Evolutionary conservation across 805 yeast genomes (phyloP), one percentile per base, ranked within the genome.

Genomic region (Wickerhamomyces bisporus): DNA sequence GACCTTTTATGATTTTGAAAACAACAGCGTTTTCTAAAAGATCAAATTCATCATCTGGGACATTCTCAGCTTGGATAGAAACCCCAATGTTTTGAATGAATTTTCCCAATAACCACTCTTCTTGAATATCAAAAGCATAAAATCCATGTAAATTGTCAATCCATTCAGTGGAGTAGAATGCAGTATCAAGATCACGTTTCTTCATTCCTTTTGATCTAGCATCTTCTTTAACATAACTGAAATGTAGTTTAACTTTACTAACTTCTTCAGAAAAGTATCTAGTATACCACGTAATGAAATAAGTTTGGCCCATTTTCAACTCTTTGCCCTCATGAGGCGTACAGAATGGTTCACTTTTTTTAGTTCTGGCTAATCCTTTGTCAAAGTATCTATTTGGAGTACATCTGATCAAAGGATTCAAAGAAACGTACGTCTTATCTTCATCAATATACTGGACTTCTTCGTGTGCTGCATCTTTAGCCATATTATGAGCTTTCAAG

Each of bases 371-470:
- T 26, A 66, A 42, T 8, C 89, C 91, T 54, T 79, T 81, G 48
- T 69, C 72, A 52, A 65, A 70, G 56, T 84, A 87, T 34, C 73
- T 62, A 38, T 81, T 81, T 3, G 96, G 96, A 4, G 88, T 84
- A 63, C 96, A 87, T 62, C 96, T 72, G 53, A 86, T 72, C 34
- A 87, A 58, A 0, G 96, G 96, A 53, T 81, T 84, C 56, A 87
- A 66, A 15, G 71, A 63, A 20, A 77, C 80, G 52, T 85, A 81
- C 0, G 85, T 77, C n/a, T 71, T 70, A 58, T 85, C 94, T 59
- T 86, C 95, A 5, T 75, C 79, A 17, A 73, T 55, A 50, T 57
- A 71, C 16, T 60, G 52, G 30, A 74, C 77, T 48, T 86, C 86
- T 39, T 66, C 72, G 50, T 71, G 74, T 1, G 64, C 53, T 20